Conservation (phyloP, 2,329 filamentous ascomycete genomes). For the Chalara sp. region DNA sequence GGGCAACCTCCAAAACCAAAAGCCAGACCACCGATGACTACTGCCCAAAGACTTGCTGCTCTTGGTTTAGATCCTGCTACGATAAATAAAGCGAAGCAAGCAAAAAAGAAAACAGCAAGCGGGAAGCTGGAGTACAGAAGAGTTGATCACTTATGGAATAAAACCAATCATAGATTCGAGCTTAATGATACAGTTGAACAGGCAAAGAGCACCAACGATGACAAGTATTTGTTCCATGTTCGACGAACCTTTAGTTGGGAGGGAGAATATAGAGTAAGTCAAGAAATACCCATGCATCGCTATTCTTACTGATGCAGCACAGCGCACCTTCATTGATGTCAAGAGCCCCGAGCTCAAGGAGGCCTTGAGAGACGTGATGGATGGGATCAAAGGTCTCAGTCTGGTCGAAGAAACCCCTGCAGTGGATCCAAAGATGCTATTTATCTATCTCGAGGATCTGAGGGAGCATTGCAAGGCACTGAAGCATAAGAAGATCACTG, state of each 20-base stretch:
- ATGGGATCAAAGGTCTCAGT: constrained; percentile 70
- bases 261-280: constrained; percentile 57
- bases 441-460: constrained; percentile 73
- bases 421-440: constrained; percentile 64
- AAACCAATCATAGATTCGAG: constrained; percentile 56
- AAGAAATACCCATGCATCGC: neutral
- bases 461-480: constrained; percentile 56
- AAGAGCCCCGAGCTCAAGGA: constrained; percentile 75
- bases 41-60: constrained; percentile 10
- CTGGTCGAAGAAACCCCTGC: constrained; percentile 74
- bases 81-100: constrained; percentile 35
- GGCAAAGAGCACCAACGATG: constrained; percentile 59
- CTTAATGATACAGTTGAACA: constrained; percentile 60
- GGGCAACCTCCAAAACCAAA: constrained; percentile 18
- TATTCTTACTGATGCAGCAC: constrained; percentile 12
- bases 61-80: constrained; percentile 28
- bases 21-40: constrained; percentile 15
- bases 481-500: constrained; percentile 46
- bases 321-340: constrained; percentile 67
- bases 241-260: constrained; percentile 78
- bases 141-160: constrained; percentile 57
- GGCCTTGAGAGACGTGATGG: constrained; percentile 64
- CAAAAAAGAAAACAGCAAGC: constrained; percentile 28
- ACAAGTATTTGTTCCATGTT: constrained; percentile 78
- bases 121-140: constrained; percentile 61